Evolutionary conservation across 345 rosid species (phyloP).

Genomic region (Balakata baccata): DNA sequence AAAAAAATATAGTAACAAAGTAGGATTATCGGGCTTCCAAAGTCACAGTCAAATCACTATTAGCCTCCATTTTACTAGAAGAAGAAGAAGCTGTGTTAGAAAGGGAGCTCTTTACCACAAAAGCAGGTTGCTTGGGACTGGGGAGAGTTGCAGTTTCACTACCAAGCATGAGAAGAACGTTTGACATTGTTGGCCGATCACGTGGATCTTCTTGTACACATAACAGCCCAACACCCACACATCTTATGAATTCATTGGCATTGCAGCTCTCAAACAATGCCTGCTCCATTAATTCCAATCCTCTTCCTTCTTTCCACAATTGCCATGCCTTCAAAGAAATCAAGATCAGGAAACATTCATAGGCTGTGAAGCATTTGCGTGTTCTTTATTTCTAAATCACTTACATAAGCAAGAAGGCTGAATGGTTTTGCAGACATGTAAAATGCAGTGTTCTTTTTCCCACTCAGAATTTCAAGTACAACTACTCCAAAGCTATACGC

Average conservation of each 20-base stretch:
- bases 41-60: neutral
- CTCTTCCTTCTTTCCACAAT: slow-evolving; percentile 20
- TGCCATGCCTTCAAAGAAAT: slow-evolving; percentile 11
- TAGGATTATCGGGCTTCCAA: too few relatives aligned
- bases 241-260: slow-evolving; percentile 17
- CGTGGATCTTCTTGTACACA: slow-evolving; percentile 37
- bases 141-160: slow-evolving; percentile 22
- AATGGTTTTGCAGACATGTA: slow-evolving; percentile 7
- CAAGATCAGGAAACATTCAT: too few relatives aligned
- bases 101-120: slow-evolving; percentile 11
- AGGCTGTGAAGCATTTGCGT: too few relatives aligned
- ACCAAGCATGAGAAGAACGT: slow-evolving; percentile 20
- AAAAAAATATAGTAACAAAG: too few relatives aligned
- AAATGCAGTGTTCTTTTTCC: slow-evolving; percentile 24
- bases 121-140: slow-evolving; percentile 36
- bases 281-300: slow-evolving; percentile 20
- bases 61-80: neutral
- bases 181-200: slow-evolving; percentile 35
- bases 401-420: slow-evolving; percentile 26
- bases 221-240: slow-evolving; percentile 26
- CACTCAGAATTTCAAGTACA: slow-evolving; percentile 30
- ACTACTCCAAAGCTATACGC: slow-evolving; percentile 37
- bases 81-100: slow-evolving; percentile 14
- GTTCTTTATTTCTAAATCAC: neutral
- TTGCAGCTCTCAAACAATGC: slow-evolving; percentile 6